Percentiles rank a stretch among this genome's conserved stretches.
Conservation (phyloP, 1,284 basidiomycete genomes). For the Sanghuangporus weigelae region DNA sequence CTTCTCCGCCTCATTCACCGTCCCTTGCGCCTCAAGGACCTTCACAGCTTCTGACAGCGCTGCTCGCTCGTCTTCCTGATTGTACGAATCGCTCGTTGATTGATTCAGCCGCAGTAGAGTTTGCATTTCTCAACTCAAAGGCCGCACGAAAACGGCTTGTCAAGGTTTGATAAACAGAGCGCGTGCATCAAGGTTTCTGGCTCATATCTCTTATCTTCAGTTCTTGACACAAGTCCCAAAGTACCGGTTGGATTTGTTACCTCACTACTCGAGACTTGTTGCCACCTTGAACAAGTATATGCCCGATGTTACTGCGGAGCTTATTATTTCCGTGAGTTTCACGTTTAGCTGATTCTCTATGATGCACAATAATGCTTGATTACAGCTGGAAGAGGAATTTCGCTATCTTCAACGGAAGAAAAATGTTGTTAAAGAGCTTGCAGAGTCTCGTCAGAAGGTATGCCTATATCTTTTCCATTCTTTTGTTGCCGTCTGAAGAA, state of each 20-base stretch:
- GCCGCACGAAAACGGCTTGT: constrained; percentile 87
- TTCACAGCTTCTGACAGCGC: constrained; percentile 85
- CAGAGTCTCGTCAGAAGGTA: constrained; percentile 82
- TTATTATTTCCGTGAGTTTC: constrained; percentile 69
- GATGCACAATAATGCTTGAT: constrained; percentile 1
- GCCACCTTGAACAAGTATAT: constrained; percentile 90
- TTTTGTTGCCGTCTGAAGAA: constrained; percentile 7
- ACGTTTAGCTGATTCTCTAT: neutral
- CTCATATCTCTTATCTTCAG: constrained; percentile 34
- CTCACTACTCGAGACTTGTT: constrained; percentile 89
- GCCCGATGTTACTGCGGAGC: constrained; percentile 85
- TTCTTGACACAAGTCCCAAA: constrained; percentile 84
- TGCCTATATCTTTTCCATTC: neutral
- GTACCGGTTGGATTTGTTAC: constrained; percentile 85
- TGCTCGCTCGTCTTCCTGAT: constrained; percentile 92
- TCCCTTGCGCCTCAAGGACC: constrained; percentile 79
- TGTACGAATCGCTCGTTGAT: constrained; percentile 90
- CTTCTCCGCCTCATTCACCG: constrained; percentile 58
- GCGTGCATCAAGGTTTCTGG: neutral
- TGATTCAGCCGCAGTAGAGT: constrained; percentile 93
- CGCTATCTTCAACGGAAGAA: constrained; percentile 94
- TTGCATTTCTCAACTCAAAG: constrained; percentile 95
- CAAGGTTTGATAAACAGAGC: constrained; percentile 46
- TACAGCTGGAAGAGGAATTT: constrained; percentile 92
- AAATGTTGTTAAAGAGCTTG: constrained; percentile 84